Base-by-base conservation (phyloP, 495 filamentous ascomycete species). In the Penicillium pancosmium region DNA sequence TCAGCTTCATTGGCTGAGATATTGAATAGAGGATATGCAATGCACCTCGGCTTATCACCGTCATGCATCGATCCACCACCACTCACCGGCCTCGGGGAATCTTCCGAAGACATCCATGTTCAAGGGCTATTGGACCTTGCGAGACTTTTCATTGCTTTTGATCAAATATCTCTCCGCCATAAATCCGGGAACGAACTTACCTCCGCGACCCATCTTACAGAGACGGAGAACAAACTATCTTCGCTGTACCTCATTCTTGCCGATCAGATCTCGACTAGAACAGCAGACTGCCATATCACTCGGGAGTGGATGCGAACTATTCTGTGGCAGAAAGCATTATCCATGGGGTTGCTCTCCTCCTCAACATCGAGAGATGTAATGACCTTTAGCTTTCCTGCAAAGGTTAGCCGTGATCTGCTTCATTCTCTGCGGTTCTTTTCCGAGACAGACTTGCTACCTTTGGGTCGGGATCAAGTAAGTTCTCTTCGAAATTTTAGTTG, bases 271-370 rank as follows among this genome's bases (percentile, higher is more conserved):
- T 63, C 65, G 2, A 63, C 67, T 13, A 57, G 69, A 33, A 55
- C 66, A 18, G 71, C 69, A 41, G 71, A 74, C 47, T 70, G 63
- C 36, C 65, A 65, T 18, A 69, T 72, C 31, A 74, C 71, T 0
- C 65, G 66, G 48, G 67, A 89, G 63, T 94, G 90, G 90, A 82
- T 93, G 50, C 84, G 89, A 59, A 88, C 85, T 5, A 87, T 88
- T 68, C 81, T 88, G 3, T 93, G 90, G 91, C 88, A 91, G 60
- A 69, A 92, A n/a, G 78, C 79, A 11, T 68, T 80, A 15, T 70
- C 77, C 13, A 74, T 80, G 41, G 78, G 80, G 1, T 75, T 78
- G 36, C 72, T 87, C 10, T 86, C 83, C 4, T 82, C 82, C 4
- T 65, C 71, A 4, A 79, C 82, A 2, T 61, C 69, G 31, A 82